Conservation (phyloP, 164 flowering plant genomes). For the Saururus chinensis region DNA sequence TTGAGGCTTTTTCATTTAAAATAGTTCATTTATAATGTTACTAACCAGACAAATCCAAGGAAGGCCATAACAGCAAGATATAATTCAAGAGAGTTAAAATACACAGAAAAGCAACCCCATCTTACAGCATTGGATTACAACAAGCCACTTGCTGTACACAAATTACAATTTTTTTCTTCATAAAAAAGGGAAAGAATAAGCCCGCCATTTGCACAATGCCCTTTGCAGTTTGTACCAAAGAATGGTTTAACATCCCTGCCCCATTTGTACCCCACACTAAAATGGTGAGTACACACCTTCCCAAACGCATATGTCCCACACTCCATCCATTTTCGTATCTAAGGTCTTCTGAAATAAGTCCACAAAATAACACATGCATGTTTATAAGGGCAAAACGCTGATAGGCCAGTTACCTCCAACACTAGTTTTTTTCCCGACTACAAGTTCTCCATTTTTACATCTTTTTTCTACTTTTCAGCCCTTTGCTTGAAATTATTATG, state of each 20-base stretch:
- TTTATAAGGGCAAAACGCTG: background rate
- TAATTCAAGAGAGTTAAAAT: background rate
- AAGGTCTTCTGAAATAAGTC: background rate
- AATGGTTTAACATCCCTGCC: constrained; percentile 6
- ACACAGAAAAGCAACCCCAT: constrained; percentile 1
- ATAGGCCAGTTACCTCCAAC: too few species aligned
- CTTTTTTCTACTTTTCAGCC: background rate
- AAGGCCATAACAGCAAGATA: background rate
- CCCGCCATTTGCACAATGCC: background rate
- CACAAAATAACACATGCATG: background rate
- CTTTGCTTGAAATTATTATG: constrained; percentile 7
- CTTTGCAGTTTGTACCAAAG: background rate
- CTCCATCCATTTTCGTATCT: background rate
- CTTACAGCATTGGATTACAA: constrained; percentile 10
- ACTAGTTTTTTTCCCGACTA: background rate
- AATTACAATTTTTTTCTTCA: constrained; percentile 18
- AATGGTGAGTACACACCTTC: background rate
- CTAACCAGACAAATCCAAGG: background rate
- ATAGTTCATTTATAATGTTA: too few species aligned
- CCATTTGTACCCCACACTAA: background rate
- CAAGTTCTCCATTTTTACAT: background rate
- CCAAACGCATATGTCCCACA: background rate
- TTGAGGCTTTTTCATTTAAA: too few species aligned
- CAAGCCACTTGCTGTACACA: constrained; percentile 27
- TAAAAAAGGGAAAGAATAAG: background rate